phyloP scores from a whole-genome alignment of 2,329 filamentous ascomycete genomes.

The Aspergillus novofumigatus region DNA sequence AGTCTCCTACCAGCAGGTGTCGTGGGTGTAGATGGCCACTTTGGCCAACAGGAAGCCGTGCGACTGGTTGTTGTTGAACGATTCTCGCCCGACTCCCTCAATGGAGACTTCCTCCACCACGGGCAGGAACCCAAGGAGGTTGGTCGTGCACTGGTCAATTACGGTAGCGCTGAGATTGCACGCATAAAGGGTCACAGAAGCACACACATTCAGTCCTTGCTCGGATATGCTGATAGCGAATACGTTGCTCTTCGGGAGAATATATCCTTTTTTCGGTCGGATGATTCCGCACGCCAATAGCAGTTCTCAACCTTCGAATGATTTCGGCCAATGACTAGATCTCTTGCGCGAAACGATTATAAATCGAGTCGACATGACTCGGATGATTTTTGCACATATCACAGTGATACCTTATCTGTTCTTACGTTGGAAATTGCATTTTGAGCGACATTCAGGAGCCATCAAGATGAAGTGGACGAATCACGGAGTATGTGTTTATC shows the following conservation, averaged over 20 bases:
- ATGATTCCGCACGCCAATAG: constrained; percentile 13
- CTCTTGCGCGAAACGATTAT: neutral
- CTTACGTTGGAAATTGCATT: neutral
- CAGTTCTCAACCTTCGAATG: neutral
- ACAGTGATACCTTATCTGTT: neutral
- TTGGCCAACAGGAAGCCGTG: constrained; percentile 89
- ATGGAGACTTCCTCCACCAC: constrained; percentile 38
- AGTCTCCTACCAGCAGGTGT: constrained; percentile 88
- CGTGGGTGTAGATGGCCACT: constrained; percentile 79
- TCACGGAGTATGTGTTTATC: neutral
- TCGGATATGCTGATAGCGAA: constrained; percentile 92
- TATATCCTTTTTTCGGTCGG: constrained; percentile 63
- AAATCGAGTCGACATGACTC: neutral
- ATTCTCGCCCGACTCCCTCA: constrained; percentile 37
- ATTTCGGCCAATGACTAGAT: neutral
- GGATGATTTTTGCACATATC: neutral
- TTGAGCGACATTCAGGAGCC: neutral
- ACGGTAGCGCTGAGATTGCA: constrained; percentile 77
- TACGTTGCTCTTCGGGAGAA: constrained; percentile 89
- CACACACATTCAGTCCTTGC: constrained; percentile 68
- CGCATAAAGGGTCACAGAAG: constrained; percentile 82
- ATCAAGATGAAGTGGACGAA: constrained; percentile 5
- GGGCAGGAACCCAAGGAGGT: constrained; percentile 61
- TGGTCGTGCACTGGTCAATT: constrained; percentile 86
- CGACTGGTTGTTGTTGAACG: constrained; percentile 75